Conservation (phyloP, 345 rosid species). For the Camelina laxa region DNA sequence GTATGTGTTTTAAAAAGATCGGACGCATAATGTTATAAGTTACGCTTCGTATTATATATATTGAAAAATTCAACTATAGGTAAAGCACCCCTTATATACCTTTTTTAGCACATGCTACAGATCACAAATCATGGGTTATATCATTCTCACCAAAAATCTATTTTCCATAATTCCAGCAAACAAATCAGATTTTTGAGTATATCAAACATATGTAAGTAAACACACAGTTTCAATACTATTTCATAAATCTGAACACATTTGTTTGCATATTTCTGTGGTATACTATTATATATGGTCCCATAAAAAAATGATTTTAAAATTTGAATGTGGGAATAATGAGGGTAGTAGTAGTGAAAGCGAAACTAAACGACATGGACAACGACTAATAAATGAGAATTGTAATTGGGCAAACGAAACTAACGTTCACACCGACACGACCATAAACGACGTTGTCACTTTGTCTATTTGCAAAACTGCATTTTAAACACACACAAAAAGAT, state of each 20-base stretch:
- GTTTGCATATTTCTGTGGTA: not conserved
- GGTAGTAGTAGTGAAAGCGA: conserved; percentile 15
- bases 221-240: not conserved
- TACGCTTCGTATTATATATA: conserved; percentile 17
- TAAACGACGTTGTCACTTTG: conserved; percentile 27
- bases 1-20: conserved; percentile 1
- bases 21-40: conserved; percentile 10
- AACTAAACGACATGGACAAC: conserved; percentile 19
- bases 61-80: conserved; percentile 5
- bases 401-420: not conserved
- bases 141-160: conserved; percentile 17
- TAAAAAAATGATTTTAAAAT: not conserved
- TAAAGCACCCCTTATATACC: not conserved
- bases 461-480: conserved; percentile 13
- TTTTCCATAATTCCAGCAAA: conserved; percentile 27
- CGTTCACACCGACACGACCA: conserved; percentile 29
- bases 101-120: conserved; percentile 38
- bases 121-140: conserved; percentile 36
- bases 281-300: not conserved
- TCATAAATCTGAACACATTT: not conserved
- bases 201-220: not conserved
- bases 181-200: not conserved
- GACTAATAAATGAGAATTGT: not conserved
- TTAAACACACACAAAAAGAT: no score
- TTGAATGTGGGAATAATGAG: conserved; percentile 1